Conservation (phyloP, 495 filamentous ascomycete species). For the Aspergillus diversus region DNA sequence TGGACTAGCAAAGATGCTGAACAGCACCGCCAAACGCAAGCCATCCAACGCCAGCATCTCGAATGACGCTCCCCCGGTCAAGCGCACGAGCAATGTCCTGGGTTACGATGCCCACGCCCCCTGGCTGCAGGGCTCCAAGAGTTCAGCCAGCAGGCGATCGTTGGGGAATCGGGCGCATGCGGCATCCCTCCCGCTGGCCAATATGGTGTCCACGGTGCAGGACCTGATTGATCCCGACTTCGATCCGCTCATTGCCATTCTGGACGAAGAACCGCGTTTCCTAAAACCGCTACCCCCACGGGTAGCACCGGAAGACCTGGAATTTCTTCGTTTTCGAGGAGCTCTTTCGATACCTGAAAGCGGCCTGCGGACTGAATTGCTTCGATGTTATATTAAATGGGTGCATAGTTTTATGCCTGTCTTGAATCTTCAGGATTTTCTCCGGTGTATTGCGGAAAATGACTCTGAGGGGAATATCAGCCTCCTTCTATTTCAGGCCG, state of each 20-base stretch:
- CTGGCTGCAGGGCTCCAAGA: slow-evolving; percentile 39
- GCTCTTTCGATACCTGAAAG: slow-evolving; percentile 69
- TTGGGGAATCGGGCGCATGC: slow-evolving; percentile 37
- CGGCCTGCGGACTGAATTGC: slow-evolving; percentile 68
- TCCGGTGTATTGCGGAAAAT: slow-evolving; percentile 61
- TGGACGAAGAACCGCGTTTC: slow-evolving; percentile 56
- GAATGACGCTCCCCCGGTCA: slow-evolving; percentile 20
- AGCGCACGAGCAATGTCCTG: slow-evolving; percentile 34
- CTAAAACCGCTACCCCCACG: slow-evolving; percentile 47
- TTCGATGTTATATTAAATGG: slow-evolving; percentile 76
- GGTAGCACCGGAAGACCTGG: slow-evolving; percentile 70
- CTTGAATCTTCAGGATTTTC: slow-evolving; percentile 72
- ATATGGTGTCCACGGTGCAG: slow-evolving; percentile 49
- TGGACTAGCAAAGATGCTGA: slow-evolving; percentile 14
- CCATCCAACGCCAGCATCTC: slow-evolving; percentile 28
- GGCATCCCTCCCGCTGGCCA: slow-evolving; percentile 41
- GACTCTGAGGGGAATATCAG: slow-evolving; percentile 67
- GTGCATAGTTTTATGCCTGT: slow-evolving; percentile 88
- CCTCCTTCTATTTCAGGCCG: slow-evolving; percentile 74
- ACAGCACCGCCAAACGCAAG: slow-evolving; percentile 35
- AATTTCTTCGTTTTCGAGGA: slow-evolving; percentile 72
- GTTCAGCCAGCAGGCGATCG: slow-evolving; percentile 35
- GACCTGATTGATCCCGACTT: slow-evolving; percentile 50
- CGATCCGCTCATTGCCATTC: slow-evolving; percentile 46
- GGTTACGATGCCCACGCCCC: slow-evolving; percentile 42